Evolutionary conservation across 768 basidiomycete species (phyloP), one percentile per base, ranked within the genome.

Genomic region (Mycena alexandri): DNA sequence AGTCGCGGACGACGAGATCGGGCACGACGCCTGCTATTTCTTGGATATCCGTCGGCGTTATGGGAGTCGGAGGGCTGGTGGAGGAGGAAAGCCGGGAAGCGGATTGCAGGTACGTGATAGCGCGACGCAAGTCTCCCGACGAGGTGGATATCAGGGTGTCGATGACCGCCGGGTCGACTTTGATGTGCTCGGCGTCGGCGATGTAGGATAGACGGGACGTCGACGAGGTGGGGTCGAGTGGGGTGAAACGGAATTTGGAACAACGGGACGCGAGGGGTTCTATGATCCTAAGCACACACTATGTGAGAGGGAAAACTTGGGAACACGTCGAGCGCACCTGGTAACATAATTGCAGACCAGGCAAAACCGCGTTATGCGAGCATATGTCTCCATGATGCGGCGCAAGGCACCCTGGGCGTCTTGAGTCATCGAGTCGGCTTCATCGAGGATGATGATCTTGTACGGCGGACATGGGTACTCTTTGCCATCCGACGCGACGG

Each of bases 341-440:
- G 98, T 99, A 51, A 99, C 98, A 78, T 99, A 99, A 82, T 99
- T 99, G 82, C 98, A 99, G 19, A 99, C 95, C 22, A 99, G 84
- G 79, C 98, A 99, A 81, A 99, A 99, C 6, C 98, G 87, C 36
- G 98, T 99, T 76, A 99, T 99, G 62, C 93, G 87, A 19, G 94
- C 94, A 74, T 99, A 96, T n/a, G 90, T 96, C 79, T 99, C 98
- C 98, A 99, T 99, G 76, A 99, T 99, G n/a, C 98, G 89, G 46
- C 98, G 86, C 44, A 99, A 83, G 0, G 98, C 98, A 38, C 93
- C 96, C 78, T 99, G 98, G 6, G 98, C 98, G 76, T 99, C 98
- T 80, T 99, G 97, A 7, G 98, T 99, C 98, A 99, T 99, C 7
- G 95, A 97, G 78, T 99, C 98, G 22, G 98, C 98, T 80, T 99